Percentiles rank a stretch among this genome's conserved stretches.
Conservation (phyloP, 2,329 filamentous ascomycete genomes). For the Neodidymelliopsis sp. region DNA sequence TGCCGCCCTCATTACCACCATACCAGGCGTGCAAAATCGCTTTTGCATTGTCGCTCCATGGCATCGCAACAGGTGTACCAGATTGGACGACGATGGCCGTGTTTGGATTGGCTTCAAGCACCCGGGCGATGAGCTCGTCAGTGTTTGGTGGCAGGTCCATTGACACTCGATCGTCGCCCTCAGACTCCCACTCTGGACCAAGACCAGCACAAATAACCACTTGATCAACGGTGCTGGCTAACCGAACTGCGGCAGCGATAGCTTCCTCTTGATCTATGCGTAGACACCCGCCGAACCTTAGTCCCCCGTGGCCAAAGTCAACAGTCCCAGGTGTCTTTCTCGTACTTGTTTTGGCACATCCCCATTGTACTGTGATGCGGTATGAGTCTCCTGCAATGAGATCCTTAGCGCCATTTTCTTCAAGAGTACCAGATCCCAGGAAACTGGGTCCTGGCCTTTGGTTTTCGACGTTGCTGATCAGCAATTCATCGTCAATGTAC, state of each 20-base stretch:
- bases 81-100: slow-evolving; percentile 83
- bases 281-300: too few species aligned
- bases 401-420: too few species aligned
- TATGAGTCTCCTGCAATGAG: too few species aligned
- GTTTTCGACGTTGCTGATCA: too few species aligned
- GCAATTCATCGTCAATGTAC: slow-evolving; percentile 1
- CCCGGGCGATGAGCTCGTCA: slow-evolving; percentile 67
- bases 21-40: slow-evolving; percentile 79
- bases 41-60: slow-evolving; percentile 78
- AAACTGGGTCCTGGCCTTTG: too few species aligned
- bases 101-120: slow-evolving; percentile 68
- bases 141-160: slow-evolving; percentile 64
- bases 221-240: slow-evolving; percentile 73
- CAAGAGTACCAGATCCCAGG: too few species aligned
- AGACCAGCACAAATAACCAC: slow-evolving; percentile 77
- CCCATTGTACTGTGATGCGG: too few species aligned
- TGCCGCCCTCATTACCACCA: slow-evolving; percentile 83
- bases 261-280: not conserved
- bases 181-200: slow-evolving; percentile 75
- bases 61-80: slow-evolving; percentile 77
- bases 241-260: slow-evolving; percentile 61
- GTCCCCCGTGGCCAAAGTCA: too few species aligned
- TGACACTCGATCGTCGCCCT: slow-evolving; percentile 66
- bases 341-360: too few species aligned
- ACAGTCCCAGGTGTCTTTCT: too few species aligned